phyloP scores from a whole-genome alignment of 2,329 filamentous ascomycete species.

The Penicillium rolfsii region DNA sequence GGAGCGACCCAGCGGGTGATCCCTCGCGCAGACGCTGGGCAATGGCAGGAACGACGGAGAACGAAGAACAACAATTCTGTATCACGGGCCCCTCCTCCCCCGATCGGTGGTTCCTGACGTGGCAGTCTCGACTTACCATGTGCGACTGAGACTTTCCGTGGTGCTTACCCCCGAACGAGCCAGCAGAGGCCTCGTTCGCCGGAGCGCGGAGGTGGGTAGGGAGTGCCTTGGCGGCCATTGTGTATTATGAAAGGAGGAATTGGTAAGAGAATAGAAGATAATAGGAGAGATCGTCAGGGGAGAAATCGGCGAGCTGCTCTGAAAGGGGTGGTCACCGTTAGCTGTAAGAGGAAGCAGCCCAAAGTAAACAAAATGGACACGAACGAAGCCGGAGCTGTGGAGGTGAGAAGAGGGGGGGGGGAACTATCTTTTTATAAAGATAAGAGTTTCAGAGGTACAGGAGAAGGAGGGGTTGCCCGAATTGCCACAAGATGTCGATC shows the following conservation, averaged over 20 bases:
- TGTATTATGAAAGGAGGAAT: slow-evolving; percentile 26
- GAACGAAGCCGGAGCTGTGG: neutral
- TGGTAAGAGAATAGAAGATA: slow-evolving; percentile 4
- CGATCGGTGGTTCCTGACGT: neutral
- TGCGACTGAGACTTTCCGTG: slow-evolving; percentile 60
- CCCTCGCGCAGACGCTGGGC: neutral
- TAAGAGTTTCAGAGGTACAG: neutral
- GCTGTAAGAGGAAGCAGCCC: neutral
- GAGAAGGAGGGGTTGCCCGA: slow-evolving; percentile 28
- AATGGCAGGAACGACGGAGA: neutral
- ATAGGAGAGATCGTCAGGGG: slow-evolving; percentile 12
- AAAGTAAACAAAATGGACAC: neutral
- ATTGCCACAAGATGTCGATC: slow-evolving; percentile 37
- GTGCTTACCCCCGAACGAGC: slow-evolving; percentile 51
- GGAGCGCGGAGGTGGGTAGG: slow-evolving; percentile 76
- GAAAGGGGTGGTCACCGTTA: slow-evolving; percentile 7
- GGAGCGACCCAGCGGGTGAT: neutral
- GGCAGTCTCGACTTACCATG: slow-evolving; percentile 51
- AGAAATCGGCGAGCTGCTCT: neutral
- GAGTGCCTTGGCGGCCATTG: slow-evolving; percentile 77
- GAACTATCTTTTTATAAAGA: slow-evolving; percentile 9
- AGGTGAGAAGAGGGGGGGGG: neutral
- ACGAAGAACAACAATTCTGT: neutral
- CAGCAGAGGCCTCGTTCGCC: slow-evolving; percentile 51
- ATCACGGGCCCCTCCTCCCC: neutral